Base-by-base conservation (phyloP, 2,329 filamentous ascomycete species). In the Paracorniculantispora psalliotae region DNA sequence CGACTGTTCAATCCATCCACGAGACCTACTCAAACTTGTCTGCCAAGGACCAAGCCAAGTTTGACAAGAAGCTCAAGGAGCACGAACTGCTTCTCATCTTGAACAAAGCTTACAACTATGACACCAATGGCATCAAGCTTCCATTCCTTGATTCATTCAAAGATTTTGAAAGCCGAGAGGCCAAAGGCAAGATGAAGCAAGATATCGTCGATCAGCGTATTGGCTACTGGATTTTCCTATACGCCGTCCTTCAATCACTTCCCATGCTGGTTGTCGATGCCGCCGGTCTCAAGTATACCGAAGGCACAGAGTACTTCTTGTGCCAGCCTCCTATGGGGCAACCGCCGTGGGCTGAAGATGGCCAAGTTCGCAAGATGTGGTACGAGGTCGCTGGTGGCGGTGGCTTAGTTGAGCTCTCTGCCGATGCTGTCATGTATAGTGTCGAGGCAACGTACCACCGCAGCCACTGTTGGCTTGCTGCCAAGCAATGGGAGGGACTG, bases 191-290 rank as follows among this genome's bases (percentile, higher is more conserved):
- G 69, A 81, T 77, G 41, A 79, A 86, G 30, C 77, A 81, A n/a
- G 88, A 92, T 64, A 75, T 92, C 44, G 78, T 79, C 37, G 88
- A 92, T 66, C 81, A 89, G 65, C 83, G 90, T 46, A 83, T 88
- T 46, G 90, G 90, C 15, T 85, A 89, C 69, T 94, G 90, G 90
- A 77, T 94, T 53, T 92, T 93, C 75, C 77, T 92, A 59, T 93
- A 93, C 68, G 86, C 85, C 7, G 83, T 91, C 9, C 79, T 93
- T 8, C 89, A 94, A 72, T 87, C 87, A 2, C 78, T 93, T 25
- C 90, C 90, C 4, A 86, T 91, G 79, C 77, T 93, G 12, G 88
- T 90, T 1, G 80, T 91, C 35, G 90, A 94, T 70, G 89, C 88
- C 0, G 88, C 88, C 0, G 86, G 82, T 10, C 75, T 92, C 47